Percentiles rank a stretch among this genome's conserved stretches.
These are phyloP conservation scores for Leptosphaerulina australis DNA, from an alignment of 2,329 filamentous ascomycete species.

Conservation along the genomic window DNA sequence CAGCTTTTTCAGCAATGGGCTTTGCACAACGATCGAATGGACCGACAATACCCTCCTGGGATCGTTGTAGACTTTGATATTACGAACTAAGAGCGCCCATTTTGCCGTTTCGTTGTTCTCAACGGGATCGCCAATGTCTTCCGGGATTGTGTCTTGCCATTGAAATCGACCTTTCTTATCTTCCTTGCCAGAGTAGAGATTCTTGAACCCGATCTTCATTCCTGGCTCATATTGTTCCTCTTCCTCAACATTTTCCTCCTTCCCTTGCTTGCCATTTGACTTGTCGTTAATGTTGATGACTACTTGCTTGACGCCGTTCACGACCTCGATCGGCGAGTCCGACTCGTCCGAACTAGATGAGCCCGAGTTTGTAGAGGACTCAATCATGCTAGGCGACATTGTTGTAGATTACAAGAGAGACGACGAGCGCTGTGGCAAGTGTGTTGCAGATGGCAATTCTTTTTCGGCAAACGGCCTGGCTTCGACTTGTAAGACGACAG, in stretches of 20 bases:
- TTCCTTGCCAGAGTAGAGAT: slow-evolving; percentile 31
- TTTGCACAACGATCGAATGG: slow-evolving; percentile 69
- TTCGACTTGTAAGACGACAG: not conserved
- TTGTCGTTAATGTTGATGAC: slow-evolving; percentile 18
- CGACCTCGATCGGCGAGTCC: slow-evolving; percentile 3
- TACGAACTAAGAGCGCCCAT: slow-evolving; percentile 53
- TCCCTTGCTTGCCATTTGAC: slow-evolving; percentile 1
- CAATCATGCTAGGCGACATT: slow-evolving; percentile 2
- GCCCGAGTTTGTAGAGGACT: not conserved
- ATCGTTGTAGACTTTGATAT: slow-evolving; percentile 53
- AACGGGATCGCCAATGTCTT: slow-evolving; percentile 45
- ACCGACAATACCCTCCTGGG: slow-evolving; percentile 65
- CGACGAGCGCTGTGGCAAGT: not conserved
- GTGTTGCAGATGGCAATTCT: not conserved
- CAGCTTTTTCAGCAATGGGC: slow-evolving; percentile 63
- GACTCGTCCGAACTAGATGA: slow-evolving; percentile 14
- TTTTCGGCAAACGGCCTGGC: not conserved
- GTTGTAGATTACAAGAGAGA: not conserved
- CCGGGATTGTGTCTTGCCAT: slow-evolving; percentile 35
- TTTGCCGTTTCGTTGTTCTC: slow-evolving; percentile 66
- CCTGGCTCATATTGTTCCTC: slow-evolving; percentile 3
- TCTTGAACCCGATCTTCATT: slow-evolving; percentile 19
- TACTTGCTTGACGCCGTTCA: slow-evolving; percentile 21
- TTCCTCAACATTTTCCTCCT: slow-evolving; percentile 2
- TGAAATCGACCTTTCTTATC: slow-evolving; percentile 36